A percentile compares a stretch with the other conserved stretches of the same genome.
Evolutionary conservation across 139 green algal genomes (phyloP).

Genomic region (Coccomyxa sp.): DNA sequence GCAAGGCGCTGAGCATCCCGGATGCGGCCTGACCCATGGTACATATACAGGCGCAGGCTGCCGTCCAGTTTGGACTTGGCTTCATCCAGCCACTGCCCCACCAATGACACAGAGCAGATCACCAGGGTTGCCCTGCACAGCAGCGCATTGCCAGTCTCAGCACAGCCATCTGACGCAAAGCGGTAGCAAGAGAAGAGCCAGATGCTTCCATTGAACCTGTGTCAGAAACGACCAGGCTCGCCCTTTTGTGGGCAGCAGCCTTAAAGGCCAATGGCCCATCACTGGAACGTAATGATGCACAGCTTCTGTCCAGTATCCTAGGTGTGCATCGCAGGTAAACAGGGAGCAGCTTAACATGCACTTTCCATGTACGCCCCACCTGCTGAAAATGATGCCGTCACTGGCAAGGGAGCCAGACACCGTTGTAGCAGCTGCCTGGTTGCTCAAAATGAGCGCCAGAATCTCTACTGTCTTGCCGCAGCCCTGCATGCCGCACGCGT

Average conservation of each 20-base stretch:
- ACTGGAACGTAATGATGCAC: no score
- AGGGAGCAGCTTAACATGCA: no score
- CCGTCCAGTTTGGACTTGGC: slow-evolving; percentile 39
- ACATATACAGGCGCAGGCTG: slow-evolving; percentile 47
- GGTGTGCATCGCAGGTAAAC: no score
- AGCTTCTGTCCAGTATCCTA: no score
- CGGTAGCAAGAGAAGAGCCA: not conserved
- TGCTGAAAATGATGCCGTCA: not conserved
- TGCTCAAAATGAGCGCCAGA: slow-evolving; percentile 55
- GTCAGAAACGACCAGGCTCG: no score
- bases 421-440: slow-evolving; percentile 21
- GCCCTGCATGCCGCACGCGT: slow-evolving; percentile 40
- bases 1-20: slow-evolving; percentile 39
- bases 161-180: not conserved
- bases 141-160: no score
- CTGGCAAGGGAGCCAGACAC: not conserved
- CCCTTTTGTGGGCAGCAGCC: no score
- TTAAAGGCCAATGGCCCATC: no score
- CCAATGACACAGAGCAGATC: slow-evolving; percentile 62
- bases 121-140: slow-evolving; percentile 43
- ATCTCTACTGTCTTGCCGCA: slow-evolving; percentile 71
- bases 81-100: slow-evolving; percentile 67
- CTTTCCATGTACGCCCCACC: no score
- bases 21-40: slow-evolving; percentile 49
- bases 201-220: no score